Conservation (phyloP, 768 basidiomycete genomes). For the Dictyophora rubrovolvata region DNA sequence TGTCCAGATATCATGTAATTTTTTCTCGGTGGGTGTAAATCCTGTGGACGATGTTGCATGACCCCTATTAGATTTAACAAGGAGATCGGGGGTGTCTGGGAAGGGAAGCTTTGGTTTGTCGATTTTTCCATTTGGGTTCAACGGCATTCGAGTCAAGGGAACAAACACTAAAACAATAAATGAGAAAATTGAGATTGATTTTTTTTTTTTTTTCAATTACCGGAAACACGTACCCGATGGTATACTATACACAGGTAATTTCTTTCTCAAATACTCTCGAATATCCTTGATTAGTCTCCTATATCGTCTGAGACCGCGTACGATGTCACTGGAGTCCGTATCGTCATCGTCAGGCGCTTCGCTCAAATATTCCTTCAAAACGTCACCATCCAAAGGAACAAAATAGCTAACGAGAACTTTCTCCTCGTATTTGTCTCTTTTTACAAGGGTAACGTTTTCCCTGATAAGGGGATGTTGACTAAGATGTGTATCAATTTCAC, state of each 20-base stretch:
- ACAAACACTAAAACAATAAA: conserved; percentile 98
- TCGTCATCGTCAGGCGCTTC: conserved; percentile 45
- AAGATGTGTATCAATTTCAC: conserved; percentile 95
- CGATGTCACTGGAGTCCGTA: conserved; percentile 47
- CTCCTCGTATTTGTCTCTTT: conserved; percentile 98
- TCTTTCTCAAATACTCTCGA: conserved; percentile 91
- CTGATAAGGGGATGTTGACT: conserved; percentile 86
- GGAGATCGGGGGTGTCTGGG: conserved; percentile 81
- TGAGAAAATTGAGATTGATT: too few species aligned
- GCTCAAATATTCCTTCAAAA: conserved; percentile 59
- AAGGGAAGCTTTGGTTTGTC: conserved; percentile 98
- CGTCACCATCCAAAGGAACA: conserved; percentile 69
- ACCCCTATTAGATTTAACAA: conserved; percentile 27
- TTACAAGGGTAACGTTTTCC: conserved; percentile 96
- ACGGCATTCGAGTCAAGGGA: conserved; percentile 87
- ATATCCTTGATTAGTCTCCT: conserved; percentile 86
- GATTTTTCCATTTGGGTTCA: conserved; percentile 98
- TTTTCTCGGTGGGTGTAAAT: conserved; percentile 53
- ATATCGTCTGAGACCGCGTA: conserved; percentile 76
- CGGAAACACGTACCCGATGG: conserved; percentile 59
- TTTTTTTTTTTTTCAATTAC: too few species aligned
- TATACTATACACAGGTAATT: conserved; percentile 88
- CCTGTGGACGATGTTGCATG: conserved; percentile 18
- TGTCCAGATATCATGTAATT: conserved; percentile 78
- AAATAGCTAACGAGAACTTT: conserved; percentile 98